phyloP scores from a whole-genome alignment of 768 basidiomycete species.

The Tricholoma flavovirens region DNA sequence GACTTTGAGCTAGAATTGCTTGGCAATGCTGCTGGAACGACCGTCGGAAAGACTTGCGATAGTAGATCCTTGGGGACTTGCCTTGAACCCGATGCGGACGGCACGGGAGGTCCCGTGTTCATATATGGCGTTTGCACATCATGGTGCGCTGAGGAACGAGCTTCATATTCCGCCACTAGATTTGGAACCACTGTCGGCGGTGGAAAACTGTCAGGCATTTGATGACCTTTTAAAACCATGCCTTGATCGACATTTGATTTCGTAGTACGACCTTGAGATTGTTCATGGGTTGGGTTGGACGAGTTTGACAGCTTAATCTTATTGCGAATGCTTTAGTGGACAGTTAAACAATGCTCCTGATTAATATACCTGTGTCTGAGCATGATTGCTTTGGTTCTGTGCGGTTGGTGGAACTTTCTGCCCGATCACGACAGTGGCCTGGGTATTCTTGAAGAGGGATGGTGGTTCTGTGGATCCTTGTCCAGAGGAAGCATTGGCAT shows the following conservation, averaged over 20 bases:
- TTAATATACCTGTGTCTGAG: background rate
- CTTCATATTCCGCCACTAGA: slow-evolving; percentile 8
- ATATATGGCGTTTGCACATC: background rate
- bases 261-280: background rate
- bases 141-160: background rate
- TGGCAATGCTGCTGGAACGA: background rate
- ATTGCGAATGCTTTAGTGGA: background rate
- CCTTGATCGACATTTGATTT: background rate
- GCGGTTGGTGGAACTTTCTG: background rate
- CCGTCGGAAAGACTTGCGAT: background rate
- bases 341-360: background rate
- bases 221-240: background rate
- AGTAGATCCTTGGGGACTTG: slow-evolving; percentile 4
- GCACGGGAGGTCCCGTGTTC: slow-evolving; percentile 1
- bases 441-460: background rate
- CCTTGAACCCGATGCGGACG: slow-evolving; percentile 12
- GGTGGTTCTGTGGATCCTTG: background rate
- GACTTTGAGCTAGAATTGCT: slow-evolving; percentile 1
- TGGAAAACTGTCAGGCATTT: background rate
- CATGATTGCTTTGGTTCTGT: background rate
- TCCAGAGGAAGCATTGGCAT: background rate
- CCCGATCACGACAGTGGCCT: background rate
- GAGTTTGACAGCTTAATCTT: background rate
- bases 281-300: background rate
- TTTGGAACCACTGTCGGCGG: slow-evolving; percentile 3